Evolutionary conservation across 805 yeast genomes (phyloP), one percentile per base, ranked within the genome.

Genomic region (Wickerhamomyces sydowiorum): DNA sequence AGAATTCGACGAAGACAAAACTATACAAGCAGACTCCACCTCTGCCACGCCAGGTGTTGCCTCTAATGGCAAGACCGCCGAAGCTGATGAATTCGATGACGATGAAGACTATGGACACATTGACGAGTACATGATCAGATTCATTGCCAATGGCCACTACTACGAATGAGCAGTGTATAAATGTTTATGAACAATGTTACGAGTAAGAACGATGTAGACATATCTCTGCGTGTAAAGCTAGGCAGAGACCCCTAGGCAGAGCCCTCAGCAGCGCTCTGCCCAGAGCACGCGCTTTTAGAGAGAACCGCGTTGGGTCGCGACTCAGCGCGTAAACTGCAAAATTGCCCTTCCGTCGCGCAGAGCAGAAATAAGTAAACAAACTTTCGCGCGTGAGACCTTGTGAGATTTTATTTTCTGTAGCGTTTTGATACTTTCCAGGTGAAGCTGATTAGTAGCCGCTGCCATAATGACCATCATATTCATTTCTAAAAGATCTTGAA

Each of bases 121-220:
- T 40, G 99, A 93, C 59, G 98, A 93, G 70, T 95, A 90, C 66
- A 93, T 93, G 99, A 78, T 93, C 48, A 71, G 90, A 45, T 86
- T 76, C 58, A 86, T 93, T 45, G 95, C 95, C 46, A 82, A 80
- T 40, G 97, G 96, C 0, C 76, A 69, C 57, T 86, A 80, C 57
- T 75, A 65, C 52, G 76, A 70, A 36, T 67, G 40, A 46, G 18
- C 18, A 28, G 17, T 13, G 22, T 14, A 17, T 10, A 5, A 3
- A 3, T 18, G 20, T 5, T 17, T n/a, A 18, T 18, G 9, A 18
- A 4, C 7, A 17, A 17, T 30, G 20, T 17, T 8, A 17, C 10
- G 7, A 12, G 14, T 14, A 19, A 8, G 25, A 23, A 7, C 7
- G 25, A 23, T 7, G 10, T 23, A 23, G 25, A 23, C 25, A 23